These are phyloP conservation scores for Hemileccinum rubropunctum DNA, from an alignment of 768 basidiomycete species.

Conservation along the genomic window DNA sequence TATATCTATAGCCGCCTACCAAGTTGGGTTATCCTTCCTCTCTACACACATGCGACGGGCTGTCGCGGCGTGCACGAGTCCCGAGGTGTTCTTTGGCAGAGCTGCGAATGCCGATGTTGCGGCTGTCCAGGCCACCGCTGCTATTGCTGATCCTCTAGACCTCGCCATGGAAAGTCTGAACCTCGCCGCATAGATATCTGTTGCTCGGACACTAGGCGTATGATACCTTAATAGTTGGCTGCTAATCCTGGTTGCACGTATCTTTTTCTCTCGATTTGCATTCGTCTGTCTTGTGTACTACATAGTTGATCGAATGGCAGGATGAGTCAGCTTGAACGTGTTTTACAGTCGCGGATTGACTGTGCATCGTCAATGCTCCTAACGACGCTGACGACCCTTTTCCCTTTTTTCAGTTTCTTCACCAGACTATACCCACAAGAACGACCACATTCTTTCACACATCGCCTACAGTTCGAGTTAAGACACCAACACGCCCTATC, in stretches of 20 bases:
- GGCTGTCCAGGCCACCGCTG: conserved; percentile 33
- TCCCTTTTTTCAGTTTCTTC: conserved; percentile 38
- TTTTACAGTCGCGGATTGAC: background rate
- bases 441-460: background rate
- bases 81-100: conserved; percentile 82
- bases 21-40: conserved; percentile 93
- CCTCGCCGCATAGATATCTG: conserved; percentile 17
- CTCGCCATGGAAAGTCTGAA: conserved; percentile 60
- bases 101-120: conserved; percentile 34
- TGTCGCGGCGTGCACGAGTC: conserved; percentile 90
- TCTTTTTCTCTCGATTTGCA: conserved; percentile 5
- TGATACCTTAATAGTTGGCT: conserved; percentile 13
- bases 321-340: conserved; percentile 19
- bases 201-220: conserved; percentile 2
- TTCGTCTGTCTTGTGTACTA: background rate
- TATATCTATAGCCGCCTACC: conserved; percentile 72
- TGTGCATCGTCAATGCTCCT: conserved; percentile 32
- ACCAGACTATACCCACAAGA: conserved; percentile 6
- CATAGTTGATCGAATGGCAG: background rate
- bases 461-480: conserved; percentile 48
- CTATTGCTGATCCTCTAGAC: conserved; percentile 54
- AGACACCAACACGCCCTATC: conserved; percentile 63
- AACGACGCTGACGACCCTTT: conserved; percentile 45
- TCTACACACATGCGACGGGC: conserved; percentile 94
- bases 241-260: conserved; percentile 4